These are phyloP conservation scores for Hymenotorrendiella dingleyae DNA, from an alignment of 2,329 filamentous ascomycete species.

Conservation along the genomic window DNA sequence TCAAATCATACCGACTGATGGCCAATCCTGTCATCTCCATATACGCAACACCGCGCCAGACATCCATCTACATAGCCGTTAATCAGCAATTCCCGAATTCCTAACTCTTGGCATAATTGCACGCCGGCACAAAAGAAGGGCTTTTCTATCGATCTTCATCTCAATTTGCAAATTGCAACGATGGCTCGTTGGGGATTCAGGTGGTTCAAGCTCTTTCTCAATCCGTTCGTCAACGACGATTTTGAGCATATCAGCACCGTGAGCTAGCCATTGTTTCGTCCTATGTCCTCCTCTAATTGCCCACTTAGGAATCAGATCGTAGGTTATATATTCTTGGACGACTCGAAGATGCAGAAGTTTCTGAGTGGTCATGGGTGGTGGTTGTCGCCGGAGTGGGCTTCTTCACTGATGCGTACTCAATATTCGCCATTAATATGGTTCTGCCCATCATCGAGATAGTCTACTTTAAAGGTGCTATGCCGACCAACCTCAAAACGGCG, in stretches of 20 bases:
- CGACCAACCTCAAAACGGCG: slow-evolving; percentile 32
- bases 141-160: too few species aligned
- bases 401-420: slow-evolving; percentile 38
- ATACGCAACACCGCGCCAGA: too few species aligned
- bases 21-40: too few species aligned
- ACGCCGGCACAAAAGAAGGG: too few species aligned
- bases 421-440: slow-evolving; percentile 46
- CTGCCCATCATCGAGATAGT: slow-evolving; percentile 42
- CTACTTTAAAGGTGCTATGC: slow-evolving; percentile 38
- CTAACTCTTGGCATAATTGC: too few species aligned
- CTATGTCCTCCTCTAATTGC: too few species aligned
- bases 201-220: slow-evolving; percentile 21
- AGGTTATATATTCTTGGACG: slow-evolving; percentile 18
- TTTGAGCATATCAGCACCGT: slow-evolving; percentile 22
- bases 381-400: slow-evolving; percentile 43
- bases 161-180: neutral
- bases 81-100: too few species aligned
- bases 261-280: too few species aligned
- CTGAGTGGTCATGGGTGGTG: slow-evolving; percentile 21
- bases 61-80: too few species aligned
- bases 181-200: slow-evolving; percentile 22
- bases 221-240: slow-evolving; percentile 18
- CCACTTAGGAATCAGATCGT: slow-evolving; percentile 18
- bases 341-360: slow-evolving; percentile 18
- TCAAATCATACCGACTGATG: too few species aligned